Conservation (phyloP, 495 filamentous ascomycete genomes). For the Choiromyces venosus region DNA sequence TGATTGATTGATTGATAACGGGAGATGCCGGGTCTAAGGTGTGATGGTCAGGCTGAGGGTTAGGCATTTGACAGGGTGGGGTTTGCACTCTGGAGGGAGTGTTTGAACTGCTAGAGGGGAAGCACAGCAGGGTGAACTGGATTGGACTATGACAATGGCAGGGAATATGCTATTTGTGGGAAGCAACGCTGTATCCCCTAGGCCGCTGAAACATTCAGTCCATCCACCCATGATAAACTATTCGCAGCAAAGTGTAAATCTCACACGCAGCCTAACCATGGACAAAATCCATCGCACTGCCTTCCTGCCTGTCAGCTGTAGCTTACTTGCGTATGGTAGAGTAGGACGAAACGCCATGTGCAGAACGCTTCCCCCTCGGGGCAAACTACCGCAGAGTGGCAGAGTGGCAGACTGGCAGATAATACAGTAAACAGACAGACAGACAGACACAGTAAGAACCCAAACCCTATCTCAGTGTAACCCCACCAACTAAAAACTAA, state of each 20-base stretch:
- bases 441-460: background rate
- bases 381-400: background rate
- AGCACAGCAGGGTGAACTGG: background rate
- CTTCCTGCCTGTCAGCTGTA: background rate
- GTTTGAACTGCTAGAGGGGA: background rate
- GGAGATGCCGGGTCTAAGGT: background rate
- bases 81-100: background rate
- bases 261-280: background rate
- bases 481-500: background rate
- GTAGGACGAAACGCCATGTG: background rate
- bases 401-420: too few species aligned
- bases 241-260: slow-evolving; percentile 1
- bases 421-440: background rate
- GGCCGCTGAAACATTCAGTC: too few species aligned
- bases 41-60: background rate
- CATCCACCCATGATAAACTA: background rate
- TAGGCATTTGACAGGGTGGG: background rate
- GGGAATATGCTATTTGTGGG: background rate
- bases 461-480: background rate
- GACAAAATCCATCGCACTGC: background rate
- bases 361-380: background rate
- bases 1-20: background rate
- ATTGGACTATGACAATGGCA: too few species aligned
- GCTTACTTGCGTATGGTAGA: background rate
- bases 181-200: background rate